Conservation (phyloP, 306 rosid genomes). For the Alnus glutinosa region DNA sequence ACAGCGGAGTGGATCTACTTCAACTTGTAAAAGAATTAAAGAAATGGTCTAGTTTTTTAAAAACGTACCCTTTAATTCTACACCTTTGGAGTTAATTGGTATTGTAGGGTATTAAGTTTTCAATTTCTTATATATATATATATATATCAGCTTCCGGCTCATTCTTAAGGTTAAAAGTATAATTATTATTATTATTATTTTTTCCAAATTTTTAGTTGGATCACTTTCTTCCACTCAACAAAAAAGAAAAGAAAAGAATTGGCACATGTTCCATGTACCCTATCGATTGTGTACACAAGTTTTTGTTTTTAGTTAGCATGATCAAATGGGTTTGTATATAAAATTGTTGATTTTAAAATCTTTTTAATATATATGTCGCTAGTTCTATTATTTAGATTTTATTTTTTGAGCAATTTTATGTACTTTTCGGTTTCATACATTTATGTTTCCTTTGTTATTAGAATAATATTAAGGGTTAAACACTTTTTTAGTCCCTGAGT, state of each 20-base stretch:
- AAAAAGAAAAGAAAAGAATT: too few relatives aligned
- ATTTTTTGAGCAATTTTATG: too few relatives aligned
- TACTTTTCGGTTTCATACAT: too few relatives aligned
- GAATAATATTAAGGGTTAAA: too few relatives aligned
- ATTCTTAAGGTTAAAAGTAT: not conserved
- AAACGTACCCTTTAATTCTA: not conserved
- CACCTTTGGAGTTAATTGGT: not conserved
- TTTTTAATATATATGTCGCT: not conserved
- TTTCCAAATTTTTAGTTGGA: too few relatives aligned
- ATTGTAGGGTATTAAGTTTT: not conserved
- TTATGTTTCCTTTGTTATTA: too few relatives aligned
- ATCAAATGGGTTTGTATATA: not conserved
- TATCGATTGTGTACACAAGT: too few relatives aligned
- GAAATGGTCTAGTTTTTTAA: not conserved
- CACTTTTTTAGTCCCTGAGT: too few relatives aligned
- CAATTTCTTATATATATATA: too few relatives aligned
- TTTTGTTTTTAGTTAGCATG: not conserved
- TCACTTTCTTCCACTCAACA: too few relatives aligned
- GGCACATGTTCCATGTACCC: too few relatives aligned
- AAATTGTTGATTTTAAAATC: not conserved
- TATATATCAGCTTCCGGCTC: not conserved
- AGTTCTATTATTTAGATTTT: not conserved
- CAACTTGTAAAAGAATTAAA: not conserved
- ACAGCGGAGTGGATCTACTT: not conserved
- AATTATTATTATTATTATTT: too few relatives aligned